phyloP scores from a whole-genome alignment of 2,329 filamentous ascomycete genomes.

The Elsinoe batatas region DNA sequence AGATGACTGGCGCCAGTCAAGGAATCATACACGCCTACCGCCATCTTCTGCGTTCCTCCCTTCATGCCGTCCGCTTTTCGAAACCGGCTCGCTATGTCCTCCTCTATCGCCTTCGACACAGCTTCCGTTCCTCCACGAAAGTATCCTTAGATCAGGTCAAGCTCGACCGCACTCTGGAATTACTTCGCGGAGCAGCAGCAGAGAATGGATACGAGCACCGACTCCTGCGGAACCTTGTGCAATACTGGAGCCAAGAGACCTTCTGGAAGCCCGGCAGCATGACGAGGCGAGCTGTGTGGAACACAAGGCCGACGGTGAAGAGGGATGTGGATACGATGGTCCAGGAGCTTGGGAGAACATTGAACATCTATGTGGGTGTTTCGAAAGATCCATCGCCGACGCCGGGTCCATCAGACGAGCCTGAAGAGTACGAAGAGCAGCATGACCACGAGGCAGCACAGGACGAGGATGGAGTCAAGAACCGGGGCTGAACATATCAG shows the following conservation, averaged over 20 bases:
- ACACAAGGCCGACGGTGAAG: not conserved
- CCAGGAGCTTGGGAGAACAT: constrained; percentile 1
- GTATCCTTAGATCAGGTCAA: constrained; percentile 22
- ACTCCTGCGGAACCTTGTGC: constrained; percentile 59
- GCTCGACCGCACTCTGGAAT: constrained; percentile 58
- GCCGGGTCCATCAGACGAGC: too few species aligned
- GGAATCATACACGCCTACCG: constrained; percentile 58
- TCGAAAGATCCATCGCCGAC: too few species aligned
- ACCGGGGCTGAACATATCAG: not conserved
- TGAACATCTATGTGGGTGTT: constrained; percentile 6
- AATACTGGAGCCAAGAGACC: constrained; percentile 30
- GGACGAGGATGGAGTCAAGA: not conserved
- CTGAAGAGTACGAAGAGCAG: not conserved
- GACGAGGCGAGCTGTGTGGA: not conserved
- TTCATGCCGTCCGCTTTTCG: constrained; percentile 64
- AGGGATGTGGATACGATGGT: not conserved
- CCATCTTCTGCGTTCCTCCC: constrained; percentile 53
- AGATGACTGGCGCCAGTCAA: not conserved
- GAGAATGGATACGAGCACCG: constrained; percentile 60
- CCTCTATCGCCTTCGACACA: constrained; percentile 40
- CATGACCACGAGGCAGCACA: not conserved
- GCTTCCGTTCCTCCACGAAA: constrained; percentile 29
- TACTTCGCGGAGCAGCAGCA: constrained; percentile 55
- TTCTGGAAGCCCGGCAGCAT: not conserved
- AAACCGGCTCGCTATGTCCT: constrained; percentile 56